Evolutionary conservation across 2,329 filamentous ascomycete species (phyloP), one percentile per base, ranked within the genome.

Genomic region (Epichloe sp.): DNA sequence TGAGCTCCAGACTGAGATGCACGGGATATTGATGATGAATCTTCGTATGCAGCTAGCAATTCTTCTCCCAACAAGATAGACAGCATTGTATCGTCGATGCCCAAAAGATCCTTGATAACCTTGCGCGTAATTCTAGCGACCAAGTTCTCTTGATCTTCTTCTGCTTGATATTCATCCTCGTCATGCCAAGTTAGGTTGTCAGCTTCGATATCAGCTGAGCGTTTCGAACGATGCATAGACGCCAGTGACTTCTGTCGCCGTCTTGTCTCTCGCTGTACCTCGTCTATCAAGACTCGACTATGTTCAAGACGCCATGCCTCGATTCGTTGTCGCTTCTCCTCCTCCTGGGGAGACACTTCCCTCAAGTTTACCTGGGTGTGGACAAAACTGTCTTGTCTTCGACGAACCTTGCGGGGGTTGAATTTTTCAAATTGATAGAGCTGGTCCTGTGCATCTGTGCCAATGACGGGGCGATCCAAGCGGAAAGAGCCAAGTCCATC

Each of bases 281-380:
- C 88, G 51, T 95, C 86, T 36, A 96, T 66, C 31, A 98, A 72
- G 11, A 88, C 81, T 53, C 80, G 80, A 65, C 89, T 95, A 65
- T 98, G 90, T 62, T 97, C 91, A 62, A 94, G 69, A 51, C 90
- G 80, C 93, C 93, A 98, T 48, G 80, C 79, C 67, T 97, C 91
- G 62, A 98, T 95, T 54, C 91, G 79, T 59, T 83, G 80, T 63
- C 83, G 85, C 62, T 85, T 83, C 58, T 95, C 88, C 41, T 78
- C 72, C 56, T 88, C 84, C 41, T 82, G 77, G 31, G 74, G 68
- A 37, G 72, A 69, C 42, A 79, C 75, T 38, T 75, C 72, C 52
- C 80, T 76, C 44, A 75, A 57, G 55, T 78, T 74, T 17, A 74
- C 60, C 48, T 74, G 71, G 0, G 71, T 71, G 11, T 76, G 59